phyloP scores from a whole-genome alignment of 2,329 filamentous ascomycete species.

The Paecilomyces variotii region DNA sequence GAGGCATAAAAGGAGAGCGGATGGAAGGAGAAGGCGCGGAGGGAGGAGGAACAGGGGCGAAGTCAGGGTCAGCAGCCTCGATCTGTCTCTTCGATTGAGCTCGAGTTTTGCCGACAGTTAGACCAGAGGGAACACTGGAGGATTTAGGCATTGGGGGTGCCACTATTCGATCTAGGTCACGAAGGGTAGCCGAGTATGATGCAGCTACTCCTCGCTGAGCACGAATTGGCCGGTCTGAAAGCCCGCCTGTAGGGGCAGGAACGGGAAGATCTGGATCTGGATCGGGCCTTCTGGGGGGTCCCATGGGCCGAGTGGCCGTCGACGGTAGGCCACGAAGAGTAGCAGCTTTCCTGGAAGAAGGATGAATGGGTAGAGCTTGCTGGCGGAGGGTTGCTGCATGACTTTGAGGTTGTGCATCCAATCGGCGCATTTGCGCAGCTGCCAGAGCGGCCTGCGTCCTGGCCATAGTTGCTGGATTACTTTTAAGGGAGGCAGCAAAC shows the following conservation, averaged over 20 bases:
- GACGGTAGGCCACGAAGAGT: slow-evolving; percentile 15
- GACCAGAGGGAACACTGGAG: slow-evolving; percentile 21
- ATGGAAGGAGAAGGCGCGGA: not conserved
- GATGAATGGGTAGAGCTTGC: slow-evolving; percentile 30
- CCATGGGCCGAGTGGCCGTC: slow-evolving; percentile 7
- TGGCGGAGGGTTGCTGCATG: slow-evolving; percentile 42
- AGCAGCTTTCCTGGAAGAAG: slow-evolving; percentile 19
- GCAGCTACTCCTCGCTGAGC: slow-evolving; percentile 25
- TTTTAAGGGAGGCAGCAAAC: slow-evolving; percentile 18
- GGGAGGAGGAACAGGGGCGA: slow-evolving; percentile 1
- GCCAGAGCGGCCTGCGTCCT: slow-evolving; percentile 32
- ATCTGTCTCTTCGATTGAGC: slow-evolving; percentile 31
- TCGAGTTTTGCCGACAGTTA: slow-evolving; percentile 34
- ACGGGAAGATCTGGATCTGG: slow-evolving; percentile 1
- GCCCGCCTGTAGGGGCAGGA: slow-evolving; percentile 19
- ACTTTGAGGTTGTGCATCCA: slow-evolving; percentile 30
- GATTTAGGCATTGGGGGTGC: slow-evolving; percentile 22
- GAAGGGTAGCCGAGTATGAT: slow-evolving; percentile 25
- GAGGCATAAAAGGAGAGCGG: too few species aligned
- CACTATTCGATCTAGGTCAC: slow-evolving; percentile 20
- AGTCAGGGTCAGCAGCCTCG: slow-evolving; percentile 22
- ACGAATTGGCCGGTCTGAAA: slow-evolving; percentile 33
- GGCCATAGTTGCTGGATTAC: slow-evolving; percentile 20
- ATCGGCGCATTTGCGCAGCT: slow-evolving; percentile 33
- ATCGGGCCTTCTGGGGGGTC: slow-evolving; percentile 1